A percentile compares a stretch with the other conserved stretches of the same genome.
phyloP scores from a whole-genome alignment of 1,284 basidiomycete species.

The Irpex sp. region DNA sequence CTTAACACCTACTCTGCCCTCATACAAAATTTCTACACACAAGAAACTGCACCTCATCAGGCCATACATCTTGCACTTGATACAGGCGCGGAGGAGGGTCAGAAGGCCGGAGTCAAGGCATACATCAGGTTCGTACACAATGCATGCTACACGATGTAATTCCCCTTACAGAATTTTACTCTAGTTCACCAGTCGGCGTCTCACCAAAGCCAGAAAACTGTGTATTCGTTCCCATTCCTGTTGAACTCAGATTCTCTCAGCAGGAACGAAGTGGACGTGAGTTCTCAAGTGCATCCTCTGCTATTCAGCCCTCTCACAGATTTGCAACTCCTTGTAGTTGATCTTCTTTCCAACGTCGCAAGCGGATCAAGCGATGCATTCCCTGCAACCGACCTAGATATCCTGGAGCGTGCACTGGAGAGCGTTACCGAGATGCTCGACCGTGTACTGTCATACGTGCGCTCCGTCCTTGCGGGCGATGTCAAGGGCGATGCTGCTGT shows the following conservation, averaged over 20 bases:
- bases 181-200: constrained; percentile 77
- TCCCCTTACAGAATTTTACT: constrained; percentile 6
- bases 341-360: constrained; percentile 57
- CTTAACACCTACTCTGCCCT: constrained; percentile 96
- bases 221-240: constrained; percentile 85
- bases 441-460: constrained; percentile 83
- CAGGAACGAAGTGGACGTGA: constrained; percentile 80
- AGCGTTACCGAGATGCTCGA: constrained; percentile 78
- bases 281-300: constrained; percentile 27
- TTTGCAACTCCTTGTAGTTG: constrained; percentile 44
- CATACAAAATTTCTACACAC: constrained; percentile 97
- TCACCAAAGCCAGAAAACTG: constrained; percentile 88
- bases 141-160: background rate
- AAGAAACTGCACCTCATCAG: constrained; percentile 85
- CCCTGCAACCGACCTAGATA: constrained; percentile 56
- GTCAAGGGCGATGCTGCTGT: constrained; percentile 81
- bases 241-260: constrained; percentile 76
- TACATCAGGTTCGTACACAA: constrained; percentile 67
- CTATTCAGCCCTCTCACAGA: background rate
- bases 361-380: constrained; percentile 40
- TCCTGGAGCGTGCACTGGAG: constrained; percentile 68
- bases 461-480: constrained; percentile 75
- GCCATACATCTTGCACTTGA: constrained; percentile 94
- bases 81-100: constrained; percentile 70
- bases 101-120: constrained; percentile 80